A percentile compares a stretch with the other conserved stretches of the same genome.
Conservation (phyloP, 2,329 filamentous ascomycete genomes). For the Akanthomyces lecanii region DNA sequence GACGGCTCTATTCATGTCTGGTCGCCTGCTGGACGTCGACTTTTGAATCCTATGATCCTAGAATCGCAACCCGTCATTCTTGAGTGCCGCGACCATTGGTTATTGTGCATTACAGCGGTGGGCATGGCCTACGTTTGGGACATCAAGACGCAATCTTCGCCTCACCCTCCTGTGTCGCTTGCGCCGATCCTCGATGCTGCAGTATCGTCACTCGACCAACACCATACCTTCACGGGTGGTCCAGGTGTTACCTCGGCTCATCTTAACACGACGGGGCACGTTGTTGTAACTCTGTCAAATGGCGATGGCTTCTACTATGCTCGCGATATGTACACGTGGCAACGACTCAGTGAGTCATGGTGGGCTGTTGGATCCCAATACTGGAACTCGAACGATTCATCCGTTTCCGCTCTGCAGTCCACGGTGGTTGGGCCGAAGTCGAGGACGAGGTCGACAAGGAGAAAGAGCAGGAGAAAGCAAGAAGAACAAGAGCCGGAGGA, state of each 20-base stretch:
- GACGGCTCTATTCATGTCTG: constrained; percentile 87
- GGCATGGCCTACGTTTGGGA: constrained; percentile 95
- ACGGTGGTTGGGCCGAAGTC: constrained; percentile 59
- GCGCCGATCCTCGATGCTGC: constrained; percentile 87
- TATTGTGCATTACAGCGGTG: constrained; percentile 82
- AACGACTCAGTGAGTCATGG: constrained; percentile 93
- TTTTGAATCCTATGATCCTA: constrained; percentile 78
- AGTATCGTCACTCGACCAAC: constrained; percentile 69
- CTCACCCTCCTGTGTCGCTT: constrained; percentile 85
- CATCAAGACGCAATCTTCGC: constrained; percentile 72
- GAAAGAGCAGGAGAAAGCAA: constrained; percentile 26
- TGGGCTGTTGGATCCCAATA: constrained; percentile 98
- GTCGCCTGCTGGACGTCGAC: constrained; percentile 83
- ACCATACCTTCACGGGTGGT: constrained; percentile 63
- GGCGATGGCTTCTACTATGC: constrained; percentile 93
- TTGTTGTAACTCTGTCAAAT: constrained; percentile 88
- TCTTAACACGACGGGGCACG: constrained; percentile 79
- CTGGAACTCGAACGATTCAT: constrained; percentile 96
- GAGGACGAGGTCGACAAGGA: constrained; percentile 20
- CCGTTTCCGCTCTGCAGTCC: constrained; percentile 74
- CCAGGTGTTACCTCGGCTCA: constrained; percentile 88
- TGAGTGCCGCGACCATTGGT: constrained; percentile 83
- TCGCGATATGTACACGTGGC: constrained; percentile 82
- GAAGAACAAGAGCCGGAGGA: constrained; percentile 40
- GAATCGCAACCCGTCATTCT: constrained; percentile 93